Evolutionary conservation across 2,329 filamentous ascomycete species (phyloP).

Genomic region (Cercospora sojina): DNA sequence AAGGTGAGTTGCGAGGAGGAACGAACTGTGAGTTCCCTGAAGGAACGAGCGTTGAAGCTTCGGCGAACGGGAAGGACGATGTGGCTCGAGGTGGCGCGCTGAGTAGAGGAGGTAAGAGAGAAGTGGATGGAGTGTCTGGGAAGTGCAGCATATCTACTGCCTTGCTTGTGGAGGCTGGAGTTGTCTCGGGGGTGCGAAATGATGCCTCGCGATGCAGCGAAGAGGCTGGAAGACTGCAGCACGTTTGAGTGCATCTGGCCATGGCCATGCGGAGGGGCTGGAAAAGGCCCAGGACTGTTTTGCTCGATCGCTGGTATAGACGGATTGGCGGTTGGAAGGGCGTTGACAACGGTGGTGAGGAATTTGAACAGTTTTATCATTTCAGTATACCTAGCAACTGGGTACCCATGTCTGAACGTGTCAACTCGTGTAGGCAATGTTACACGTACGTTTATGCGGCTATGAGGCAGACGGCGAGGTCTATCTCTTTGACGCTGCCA

Average conservation of each 20-base stretch:
- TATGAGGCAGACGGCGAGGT: not conserved
- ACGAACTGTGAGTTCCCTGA: not conserved
- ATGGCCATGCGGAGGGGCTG: not conserved
- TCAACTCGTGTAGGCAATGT: no score
- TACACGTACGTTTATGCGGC: not conserved
- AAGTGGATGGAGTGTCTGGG: slow-evolving; percentile 5
- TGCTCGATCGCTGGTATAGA: not conserved
- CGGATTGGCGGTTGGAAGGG: not conserved
- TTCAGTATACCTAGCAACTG: not conserved
- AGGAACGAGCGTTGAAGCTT: slow-evolving; percentile 2
- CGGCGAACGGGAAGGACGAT: not conserved
- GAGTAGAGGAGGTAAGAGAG: not conserved
- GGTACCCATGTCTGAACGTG: not conserved
- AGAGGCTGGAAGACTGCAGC: not conserved
- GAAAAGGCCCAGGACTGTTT: not conserved
- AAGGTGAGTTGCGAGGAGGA: not conserved
- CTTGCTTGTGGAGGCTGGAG: not conserved
- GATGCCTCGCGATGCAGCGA: not conserved
- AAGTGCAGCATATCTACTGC: not conserved
- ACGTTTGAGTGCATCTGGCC: not conserved
- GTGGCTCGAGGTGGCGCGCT: not conserved
- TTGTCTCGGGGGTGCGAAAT: not conserved
- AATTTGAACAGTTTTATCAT: not conserved
- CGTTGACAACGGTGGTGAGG: not conserved
- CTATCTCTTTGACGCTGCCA: not conserved